These are phyloP conservation scores for Malassezia sp. DNA, from an alignment of 1,284 basidiomycete species.

Conservation along the genomic window DNA sequence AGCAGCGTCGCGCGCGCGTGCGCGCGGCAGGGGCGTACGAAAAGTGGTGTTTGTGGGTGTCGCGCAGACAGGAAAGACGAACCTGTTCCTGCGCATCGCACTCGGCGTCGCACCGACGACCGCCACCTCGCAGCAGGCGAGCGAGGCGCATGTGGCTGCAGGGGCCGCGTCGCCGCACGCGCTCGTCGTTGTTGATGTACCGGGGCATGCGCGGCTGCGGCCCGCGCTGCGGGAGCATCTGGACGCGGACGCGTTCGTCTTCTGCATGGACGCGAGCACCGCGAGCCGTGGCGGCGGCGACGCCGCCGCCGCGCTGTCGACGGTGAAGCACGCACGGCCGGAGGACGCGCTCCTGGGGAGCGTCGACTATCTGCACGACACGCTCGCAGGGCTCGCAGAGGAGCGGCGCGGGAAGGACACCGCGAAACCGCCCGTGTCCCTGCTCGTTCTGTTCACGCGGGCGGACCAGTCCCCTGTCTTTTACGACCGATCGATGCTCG, in stretches of 20 bases:
- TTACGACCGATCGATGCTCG: conserved; percentile 16
- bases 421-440: conserved; percentile 19
- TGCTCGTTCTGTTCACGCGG: conserved; percentile 37
- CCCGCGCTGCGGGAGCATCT: conserved; percentile 25
- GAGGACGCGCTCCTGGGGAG: conserved; percentile 11
- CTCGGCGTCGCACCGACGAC: conserved; percentile 32
- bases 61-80: conserved; percentile 34
- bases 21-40: conserved; percentile 5
- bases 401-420: conserved; percentile 9
- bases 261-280: conserved; percentile 38
- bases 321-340: conserved; percentile 13
- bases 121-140: conserved; percentile 26
- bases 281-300: conserved; percentile 25
- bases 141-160: conserved; percentile 12
- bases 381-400: conserved; percentile 25
- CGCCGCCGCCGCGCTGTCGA: conserved; percentile 7
- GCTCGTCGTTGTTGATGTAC: conserved; percentile 30
- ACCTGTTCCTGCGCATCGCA: conserved; percentile 25
- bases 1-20: neutral
- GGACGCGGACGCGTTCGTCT: conserved; percentile 30
- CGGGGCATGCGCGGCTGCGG: conserved; percentile 35
- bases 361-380: conserved; percentile 25
- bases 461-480: conserved; percentile 39
- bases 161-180: conserved; percentile 7
- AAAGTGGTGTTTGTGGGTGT: conserved; percentile 32